Percentiles rank a stretch among this genome's conserved stretches.
Conservation (phyloP, 768 basidiomycete species). For the Imleria badia region DNA sequence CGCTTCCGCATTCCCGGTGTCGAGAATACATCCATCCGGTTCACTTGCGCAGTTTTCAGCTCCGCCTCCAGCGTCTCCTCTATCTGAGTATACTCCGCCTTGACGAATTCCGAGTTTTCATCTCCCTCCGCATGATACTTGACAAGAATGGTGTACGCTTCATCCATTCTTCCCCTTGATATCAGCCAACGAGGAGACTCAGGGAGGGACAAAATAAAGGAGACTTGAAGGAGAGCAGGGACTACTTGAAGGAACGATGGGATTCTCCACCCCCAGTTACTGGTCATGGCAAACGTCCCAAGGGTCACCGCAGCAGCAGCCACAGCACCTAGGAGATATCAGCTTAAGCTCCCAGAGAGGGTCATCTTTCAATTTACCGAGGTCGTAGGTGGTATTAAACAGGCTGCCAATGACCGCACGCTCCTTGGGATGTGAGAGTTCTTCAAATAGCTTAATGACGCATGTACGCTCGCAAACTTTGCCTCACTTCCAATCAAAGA, state of each 20-base stretch:
- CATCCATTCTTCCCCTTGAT: slow-evolving; percentile 50
- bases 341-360: neutral
- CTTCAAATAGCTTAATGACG: neutral
- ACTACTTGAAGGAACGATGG: slow-evolving; percentile 57
- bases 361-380: slow-evolving; percentile 9
- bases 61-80: slow-evolving; percentile 47
- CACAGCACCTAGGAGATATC: slow-evolving; percentile 14
- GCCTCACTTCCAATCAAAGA: slow-evolving; percentile 23
- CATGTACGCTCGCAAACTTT: accelerated
- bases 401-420: slow-evolving; percentile 14
- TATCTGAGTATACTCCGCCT: slow-evolving; percentile 58
- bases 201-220: slow-evolving; percentile 57
- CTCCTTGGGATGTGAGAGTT: slow-evolving; percentile 26
- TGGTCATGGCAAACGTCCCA: slow-evolving; percentile 59
- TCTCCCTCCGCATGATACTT: slow-evolving; percentile 66
- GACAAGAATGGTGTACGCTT: slow-evolving; percentile 47
- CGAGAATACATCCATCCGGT: neutral
- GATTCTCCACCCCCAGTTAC: slow-evolving; percentile 69
- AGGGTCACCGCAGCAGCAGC: slow-evolving; percentile 54
- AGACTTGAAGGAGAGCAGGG: slow-evolving; percentile 53
- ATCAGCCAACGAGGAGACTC: slow-evolving; percentile 69
- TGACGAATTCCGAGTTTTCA: slow-evolving; percentile 48
- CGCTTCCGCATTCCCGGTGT: slow-evolving; percentile 18
- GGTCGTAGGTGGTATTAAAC: slow-evolving; percentile 6
- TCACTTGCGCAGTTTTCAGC: neutral